Evolutionary conservation across 2,329 filamentous ascomycete species (phyloP), one percentile per base, ranked within the genome.

Genomic region (Stagonosporopsis cucurbitacearum): DNA sequence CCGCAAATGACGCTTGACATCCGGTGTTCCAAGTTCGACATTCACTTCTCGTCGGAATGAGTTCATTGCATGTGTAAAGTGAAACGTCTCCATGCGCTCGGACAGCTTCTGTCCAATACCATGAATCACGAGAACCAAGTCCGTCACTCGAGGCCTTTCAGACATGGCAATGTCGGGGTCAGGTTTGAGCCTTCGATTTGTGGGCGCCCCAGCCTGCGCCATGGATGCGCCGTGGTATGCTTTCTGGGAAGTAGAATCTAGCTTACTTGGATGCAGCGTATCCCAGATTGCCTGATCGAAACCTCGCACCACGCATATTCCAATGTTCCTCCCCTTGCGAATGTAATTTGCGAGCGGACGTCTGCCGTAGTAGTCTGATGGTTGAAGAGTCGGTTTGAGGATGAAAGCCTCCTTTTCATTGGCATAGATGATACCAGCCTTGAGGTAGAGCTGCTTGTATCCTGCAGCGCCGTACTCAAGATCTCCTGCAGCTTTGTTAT

Each of bases 31-130:
- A 35, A 96, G 82, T 71, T 99, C 93, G 45, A 93, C 81, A 63
- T 96, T 96, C 53, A 98, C 85, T 19, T 91, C 87, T 56, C 93
- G 85, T 12, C 95, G 87, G 65, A 99, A 95, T 0, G 88, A 86
- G 69, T 96, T 98, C 72, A 98, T 94, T 5, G 92, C 91, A 73
- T 98, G 94, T 0, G 95, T 99, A 68, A 99, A 99, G 74, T 98
- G 92, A 67, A 93, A 99, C 66, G 92, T 96, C 75, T 98, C 94
- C 58, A 98, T 91, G 12, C 93, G 84, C 72, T 99, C 92, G 0
- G 93, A 96, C 45, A 98, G 83, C 73, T 99, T 98, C 74, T 99
- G 95, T 0, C 95, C 95, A 61, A 99, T 98, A 2, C 95, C 95
- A 69, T 99, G 95, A 39, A 95, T 90, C 9, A 98, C 91, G 4